phyloP scores from a whole-genome alignment of 257 asterid species.

The Thymus quinquecostatus region DNA sequence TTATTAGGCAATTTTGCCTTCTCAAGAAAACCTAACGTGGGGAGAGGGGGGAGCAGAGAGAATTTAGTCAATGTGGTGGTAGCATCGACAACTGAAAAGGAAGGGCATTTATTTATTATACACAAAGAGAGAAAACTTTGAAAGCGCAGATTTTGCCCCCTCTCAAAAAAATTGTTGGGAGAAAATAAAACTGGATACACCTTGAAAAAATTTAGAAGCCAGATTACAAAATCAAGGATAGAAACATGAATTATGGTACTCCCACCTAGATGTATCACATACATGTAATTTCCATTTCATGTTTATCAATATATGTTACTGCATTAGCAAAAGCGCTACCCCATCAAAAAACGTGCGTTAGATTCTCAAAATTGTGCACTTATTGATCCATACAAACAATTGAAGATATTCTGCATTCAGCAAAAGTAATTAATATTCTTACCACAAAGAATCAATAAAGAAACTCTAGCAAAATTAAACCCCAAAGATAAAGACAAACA shows the following conservation, averaged over 20 bases:
- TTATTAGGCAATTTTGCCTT: background rate
- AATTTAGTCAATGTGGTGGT: background rate
- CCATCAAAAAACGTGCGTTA: slow-evolving; percentile 16
- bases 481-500: background rate
- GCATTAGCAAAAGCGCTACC: background rate
- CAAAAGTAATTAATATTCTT: background rate
- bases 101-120: background rate
- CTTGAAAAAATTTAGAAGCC: background rate
- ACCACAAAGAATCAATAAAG: background rate
- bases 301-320: background rate
- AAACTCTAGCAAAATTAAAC: background rate
- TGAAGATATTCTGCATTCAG: background rate
- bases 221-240: background rate
- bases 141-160: background rate
- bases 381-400: background rate
- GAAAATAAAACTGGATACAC: background rate
- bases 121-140: background rate
- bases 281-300: background rate
- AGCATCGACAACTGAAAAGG: background rate
- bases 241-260: background rate
- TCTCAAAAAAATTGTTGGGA: background rate
- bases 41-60: background rate
- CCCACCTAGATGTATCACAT: background rate
- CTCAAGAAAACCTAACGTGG: slow-evolving; percentile 5
- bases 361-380: slow-evolving; percentile 17